A percentile compares a stretch with the other conserved stretches of the same genome.
These are phyloP conservation scores for Euphorbia tirucalli DNA, from an alignment of 345 rosid genomes.

Conservation along the genomic window DNA sequence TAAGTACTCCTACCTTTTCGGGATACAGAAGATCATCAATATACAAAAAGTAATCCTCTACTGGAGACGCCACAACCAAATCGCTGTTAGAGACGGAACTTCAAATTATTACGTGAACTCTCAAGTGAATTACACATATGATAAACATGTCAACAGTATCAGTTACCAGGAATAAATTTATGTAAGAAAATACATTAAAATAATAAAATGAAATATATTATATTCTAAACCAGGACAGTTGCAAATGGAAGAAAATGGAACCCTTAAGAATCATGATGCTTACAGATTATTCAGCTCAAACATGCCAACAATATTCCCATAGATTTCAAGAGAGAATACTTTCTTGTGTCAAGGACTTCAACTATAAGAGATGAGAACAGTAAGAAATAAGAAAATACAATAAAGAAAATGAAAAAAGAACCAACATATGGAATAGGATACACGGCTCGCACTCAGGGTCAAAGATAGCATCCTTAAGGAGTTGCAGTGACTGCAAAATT, in stretches of 20 bases:
- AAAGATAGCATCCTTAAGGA: constrained; percentile 70
- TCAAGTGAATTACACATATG: constrained; percentile 12
- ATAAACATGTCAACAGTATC: constrained; percentile 4
- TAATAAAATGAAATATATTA: too few species aligned
- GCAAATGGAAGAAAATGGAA: neutral
- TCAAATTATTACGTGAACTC: constrained; percentile 15
- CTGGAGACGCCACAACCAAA: constrained; percentile 90
- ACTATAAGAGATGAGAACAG: neutral
- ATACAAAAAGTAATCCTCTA: constrained; percentile 83
- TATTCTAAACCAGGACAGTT: constrained; percentile 2
- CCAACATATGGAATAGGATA: constrained; percentile 44
- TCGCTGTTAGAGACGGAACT: constrained; percentile 57
- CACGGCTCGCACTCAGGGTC: constrained; percentile 79
- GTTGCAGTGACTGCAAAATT: constrained; percentile 69
- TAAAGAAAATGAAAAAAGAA: constrained; percentile 9
- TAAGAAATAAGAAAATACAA: neutral
- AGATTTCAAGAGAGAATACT: constrained; percentile 93
- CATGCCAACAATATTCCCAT: constrained; percentile 91
- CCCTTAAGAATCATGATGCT: constrained; percentile 27
- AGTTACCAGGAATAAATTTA: too few species aligned
- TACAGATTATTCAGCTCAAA: constrained; percentile 96
- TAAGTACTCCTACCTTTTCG: constrained; percentile 51
- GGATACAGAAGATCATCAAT: constrained; percentile 63
- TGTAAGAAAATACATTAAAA: too few species aligned
- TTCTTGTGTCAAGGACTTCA: constrained; percentile 51